phyloP scores from a whole-genome alignment of 2,329 filamentous ascomycete genomes.

The Colletotrichum sp. region DNA sequence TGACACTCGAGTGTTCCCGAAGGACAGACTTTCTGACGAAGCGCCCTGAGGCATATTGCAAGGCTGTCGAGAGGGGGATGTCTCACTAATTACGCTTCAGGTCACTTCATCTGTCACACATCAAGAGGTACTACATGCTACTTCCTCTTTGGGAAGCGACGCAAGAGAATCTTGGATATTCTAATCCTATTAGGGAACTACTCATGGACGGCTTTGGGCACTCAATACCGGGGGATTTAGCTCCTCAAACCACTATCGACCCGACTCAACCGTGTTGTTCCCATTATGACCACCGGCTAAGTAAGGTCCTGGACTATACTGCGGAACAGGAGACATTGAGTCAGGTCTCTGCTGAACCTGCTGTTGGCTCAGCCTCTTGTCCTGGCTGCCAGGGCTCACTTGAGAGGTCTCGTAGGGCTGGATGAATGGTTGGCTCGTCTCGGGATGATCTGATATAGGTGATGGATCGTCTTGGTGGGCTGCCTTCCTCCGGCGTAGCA shows the following conservation, averaged over 20 bases:
- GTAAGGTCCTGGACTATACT: neutral
- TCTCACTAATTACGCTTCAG: neutral
- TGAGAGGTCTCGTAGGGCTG: neutral
- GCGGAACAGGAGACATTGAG: neutral
- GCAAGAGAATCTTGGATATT: neutral
- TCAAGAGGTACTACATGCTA: neutral
- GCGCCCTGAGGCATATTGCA: neutral
- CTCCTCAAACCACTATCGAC: too few species aligned
- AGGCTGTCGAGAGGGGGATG: neutral
- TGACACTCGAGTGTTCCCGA: neutral
- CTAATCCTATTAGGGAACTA: too few species aligned
- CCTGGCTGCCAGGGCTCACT: neutral
- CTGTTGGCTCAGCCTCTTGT: neutral
- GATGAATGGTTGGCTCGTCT: neutral
- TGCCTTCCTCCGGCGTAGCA: neutral
- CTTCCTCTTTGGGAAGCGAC: neutral
- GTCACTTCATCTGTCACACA: neutral
- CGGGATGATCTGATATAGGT: accelerated
- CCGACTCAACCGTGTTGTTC: neutral
- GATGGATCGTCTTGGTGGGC: accelerated
- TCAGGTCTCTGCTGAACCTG: neutral
- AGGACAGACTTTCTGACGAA: neutral
- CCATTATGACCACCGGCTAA: neutral
- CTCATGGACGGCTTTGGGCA: too few species aligned
- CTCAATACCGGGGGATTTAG: too few species aligned